These are phyloP conservation scores for Chrysosporium keratinophilum DNA, from an alignment of 2,329 filamentous ascomycete species.

Conservation along the genomic window DNA sequence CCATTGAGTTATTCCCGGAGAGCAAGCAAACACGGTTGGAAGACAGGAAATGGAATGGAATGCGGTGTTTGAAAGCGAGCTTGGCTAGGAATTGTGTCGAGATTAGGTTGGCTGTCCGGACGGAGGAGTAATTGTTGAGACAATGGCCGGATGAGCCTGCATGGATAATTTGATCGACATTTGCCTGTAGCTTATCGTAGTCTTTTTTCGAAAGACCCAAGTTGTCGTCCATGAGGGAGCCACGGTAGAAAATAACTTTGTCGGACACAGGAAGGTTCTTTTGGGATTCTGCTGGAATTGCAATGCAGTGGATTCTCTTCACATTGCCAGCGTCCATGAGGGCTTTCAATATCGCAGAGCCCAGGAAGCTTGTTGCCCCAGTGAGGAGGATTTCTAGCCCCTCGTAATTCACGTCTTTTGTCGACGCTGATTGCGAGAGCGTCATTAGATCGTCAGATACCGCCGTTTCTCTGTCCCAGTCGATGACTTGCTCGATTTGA, in stretches of 20 bases:
- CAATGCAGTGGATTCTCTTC: constrained; percentile 36
- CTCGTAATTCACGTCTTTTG: not conserved
- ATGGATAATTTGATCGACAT: constrained; percentile 44
- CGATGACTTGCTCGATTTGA: not conserved
- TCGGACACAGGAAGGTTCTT: not conserved
- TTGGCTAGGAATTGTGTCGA: constrained; percentile 19
- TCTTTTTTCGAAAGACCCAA: constrained; percentile 33
- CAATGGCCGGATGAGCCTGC: constrained; percentile 32
- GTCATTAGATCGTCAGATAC: not conserved
- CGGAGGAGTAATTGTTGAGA: constrained; percentile 21
- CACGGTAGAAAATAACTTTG: constrained; percentile 29
- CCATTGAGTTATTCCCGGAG: not conserved
- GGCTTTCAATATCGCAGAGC: constrained; percentile 27
- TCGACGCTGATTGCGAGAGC: not conserved
- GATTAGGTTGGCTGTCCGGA: constrained; percentile 21
- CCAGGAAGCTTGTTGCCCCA: constrained; percentile 32
- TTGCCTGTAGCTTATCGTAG: constrained; percentile 21
- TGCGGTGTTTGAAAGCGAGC: constrained; percentile 13
- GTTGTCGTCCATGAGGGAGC: constrained; percentile 27
- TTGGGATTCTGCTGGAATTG: constrained; percentile 16
- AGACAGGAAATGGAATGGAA: constrained; percentile 28
- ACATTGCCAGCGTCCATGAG: constrained; percentile 29
- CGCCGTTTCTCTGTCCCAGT: constrained; percentile 7
- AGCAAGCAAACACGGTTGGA: constrained; percentile 16
- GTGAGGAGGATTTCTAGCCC: constrained; percentile 17